Evolutionary conservation across 2,329 filamentous ascomycete species (phyloP), one percentile per base, ranked within the genome.

Genomic region (Helotiales sp.): DNA sequence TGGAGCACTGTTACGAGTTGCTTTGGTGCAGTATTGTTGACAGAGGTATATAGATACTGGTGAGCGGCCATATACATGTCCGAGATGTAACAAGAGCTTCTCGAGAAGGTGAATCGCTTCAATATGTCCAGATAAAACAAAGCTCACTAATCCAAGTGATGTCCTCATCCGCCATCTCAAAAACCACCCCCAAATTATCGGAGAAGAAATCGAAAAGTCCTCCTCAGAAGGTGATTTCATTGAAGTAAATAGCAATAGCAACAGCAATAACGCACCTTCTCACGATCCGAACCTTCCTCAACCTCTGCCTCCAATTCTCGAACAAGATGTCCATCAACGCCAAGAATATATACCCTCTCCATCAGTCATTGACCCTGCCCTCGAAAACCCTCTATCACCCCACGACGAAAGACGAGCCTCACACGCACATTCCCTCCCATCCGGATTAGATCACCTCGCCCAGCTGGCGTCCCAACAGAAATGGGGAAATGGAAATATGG

Each of bases 31-130:
- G 19, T 38, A 30, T 29, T 57, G 64, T 68, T 72, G 52, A 73
- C 57, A 53, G 27, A 22, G 31, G 22, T 15, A 22, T 25, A 4
- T 57, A 82, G 79, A 82, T 67, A 82, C 79, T 24, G 76, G 80
- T 55, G 79, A 82, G 69, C 77, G 79, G 51, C 80, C 80, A 1
- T 82, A 81, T 63, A 76, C 80, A 65, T 82, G 80, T 64, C 75
- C 72, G 58, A 75, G 79, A 52, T 82, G 79, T 66, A 77, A 80
- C 60, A 82, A 82, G 64, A 75, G 78, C 56, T 82, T 81, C 65
- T 81, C 79, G 19, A 72, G 80, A 70, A 82, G 80, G 80, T 81
- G 66, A 64, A 67, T 55, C 48, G 15, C 17, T 38, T 24, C 49
- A 36, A 27, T 31, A 33, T 15, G n/a, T 22, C 42, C 6, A 31